Evolutionary conservation across 1,139 yeast genomes (phyloP).

Genomic region (Saccharomycopsis hybrid): DNA sequence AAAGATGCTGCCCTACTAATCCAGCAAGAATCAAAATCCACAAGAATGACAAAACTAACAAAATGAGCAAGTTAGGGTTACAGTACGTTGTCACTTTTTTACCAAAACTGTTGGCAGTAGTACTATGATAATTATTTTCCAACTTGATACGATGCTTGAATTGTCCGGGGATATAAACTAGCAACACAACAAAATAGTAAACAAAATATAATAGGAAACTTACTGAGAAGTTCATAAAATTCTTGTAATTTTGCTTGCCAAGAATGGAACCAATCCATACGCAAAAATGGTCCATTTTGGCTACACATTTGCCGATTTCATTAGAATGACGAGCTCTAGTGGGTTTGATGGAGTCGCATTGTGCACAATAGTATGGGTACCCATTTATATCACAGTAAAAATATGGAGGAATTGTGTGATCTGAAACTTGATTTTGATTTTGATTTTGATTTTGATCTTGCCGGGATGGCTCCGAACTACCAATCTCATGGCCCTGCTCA

Average conservation of each 20-base stretch:
- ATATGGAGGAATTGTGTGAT: constrained; percentile 33
- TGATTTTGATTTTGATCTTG: not conserved
- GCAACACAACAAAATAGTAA: constrained; percentile 25
- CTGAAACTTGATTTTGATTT: not conserved
- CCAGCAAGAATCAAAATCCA: constrained; percentile 12
- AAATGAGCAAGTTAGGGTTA: constrained; percentile 17
- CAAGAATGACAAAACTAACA: constrained; percentile 5
- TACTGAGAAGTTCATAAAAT: constrained; percentile 44
- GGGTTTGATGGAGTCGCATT: constrained; percentile 46
- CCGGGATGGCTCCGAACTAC: too few relatives aligned
- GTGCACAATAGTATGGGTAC: constrained; percentile 54
- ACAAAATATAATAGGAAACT: constrained; percentile 33
- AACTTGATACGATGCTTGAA: constrained; percentile 1
- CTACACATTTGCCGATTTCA: constrained; percentile 39
- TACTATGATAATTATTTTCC: not conserved
- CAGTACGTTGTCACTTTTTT: constrained; percentile 4
- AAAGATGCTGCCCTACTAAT: constrained; percentile 16
- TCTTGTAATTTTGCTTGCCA: constrained; percentile 48
- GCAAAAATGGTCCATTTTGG: constrained; percentile 63
- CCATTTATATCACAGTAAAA: constrained; percentile 58
- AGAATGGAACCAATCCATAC: constrained; percentile 54
- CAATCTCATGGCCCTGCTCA: constrained; percentile 9
- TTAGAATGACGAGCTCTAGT: constrained; percentile 53
- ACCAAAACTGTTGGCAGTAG: too few relatives aligned
- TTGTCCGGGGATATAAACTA: constrained; percentile 14